Percentiles rank a stretch among this genome's conserved stretches.
Evolutionary conservation across 495 filamentous ascomycete species (phyloP).

Genomic region (Chaetomidium leptoderma): DNA sequence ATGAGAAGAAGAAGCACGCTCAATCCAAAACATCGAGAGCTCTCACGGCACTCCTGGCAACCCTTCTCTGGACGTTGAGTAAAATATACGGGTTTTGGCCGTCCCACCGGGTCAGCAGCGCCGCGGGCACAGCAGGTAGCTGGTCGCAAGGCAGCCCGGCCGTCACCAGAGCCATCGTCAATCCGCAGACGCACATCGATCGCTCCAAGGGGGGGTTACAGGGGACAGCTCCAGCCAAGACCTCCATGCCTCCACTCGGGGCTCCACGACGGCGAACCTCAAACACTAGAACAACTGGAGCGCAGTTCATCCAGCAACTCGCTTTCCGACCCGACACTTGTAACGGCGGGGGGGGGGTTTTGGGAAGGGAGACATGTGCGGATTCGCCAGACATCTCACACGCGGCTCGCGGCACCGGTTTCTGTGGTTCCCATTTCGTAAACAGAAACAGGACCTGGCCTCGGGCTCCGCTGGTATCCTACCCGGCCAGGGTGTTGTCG

Average conservation of each 20-base stretch:
- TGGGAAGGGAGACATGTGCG: conserved; percentile 22
- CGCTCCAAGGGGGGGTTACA: not conserved
- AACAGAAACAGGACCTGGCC: conserved; percentile 3
- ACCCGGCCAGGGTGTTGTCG: conserved; percentile 1
- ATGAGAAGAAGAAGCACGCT: conserved; percentile 17
- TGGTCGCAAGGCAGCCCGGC: conserved; percentile 9
- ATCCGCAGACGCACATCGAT: not conserved
- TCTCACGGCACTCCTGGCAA: conserved; percentile 17
- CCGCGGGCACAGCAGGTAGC: conserved; percentile 15
- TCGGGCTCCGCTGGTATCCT: conserved; percentile 5
- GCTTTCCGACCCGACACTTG: conserved; percentile 20
- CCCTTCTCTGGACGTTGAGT: conserved; percentile 18
- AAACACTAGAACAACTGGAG: conserved; percentile 36
- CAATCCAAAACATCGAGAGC: conserved; percentile 33
- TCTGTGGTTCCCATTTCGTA: conserved; percentile 27
- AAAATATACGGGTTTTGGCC: conserved; percentile 8
- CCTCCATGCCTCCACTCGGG: conserved; percentile 26
- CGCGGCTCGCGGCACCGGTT: conserved; percentile 8
- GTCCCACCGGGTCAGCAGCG: conserved; percentile 7
- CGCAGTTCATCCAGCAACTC: conserved; percentile 14
- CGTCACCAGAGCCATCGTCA: not conserved
- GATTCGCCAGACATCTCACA: conserved; percentile 32
- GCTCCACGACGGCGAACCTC: conserved; percentile 32
- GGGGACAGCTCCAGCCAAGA: conserved; percentile 19
- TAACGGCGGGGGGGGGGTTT: conserved; percentile 20